Evolutionary conservation across 2,329 filamentous ascomycete genomes (phyloP).

Genomic region (Ceratocystis alfenasii): DNA sequence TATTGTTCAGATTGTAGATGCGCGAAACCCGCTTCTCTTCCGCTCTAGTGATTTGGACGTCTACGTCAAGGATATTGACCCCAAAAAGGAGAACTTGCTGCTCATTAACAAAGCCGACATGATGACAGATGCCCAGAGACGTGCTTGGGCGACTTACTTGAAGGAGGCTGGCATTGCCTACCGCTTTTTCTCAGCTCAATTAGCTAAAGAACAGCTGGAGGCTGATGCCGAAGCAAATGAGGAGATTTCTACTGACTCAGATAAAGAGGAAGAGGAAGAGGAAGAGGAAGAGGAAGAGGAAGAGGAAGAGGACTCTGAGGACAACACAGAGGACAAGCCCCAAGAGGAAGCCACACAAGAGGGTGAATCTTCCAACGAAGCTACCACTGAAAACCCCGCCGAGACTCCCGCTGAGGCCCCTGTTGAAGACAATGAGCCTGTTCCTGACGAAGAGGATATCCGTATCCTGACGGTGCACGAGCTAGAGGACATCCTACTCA

Average conservation of each 20-base stretch:
- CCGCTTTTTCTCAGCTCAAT: constrained; percentile 87
- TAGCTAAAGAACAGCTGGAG: constrained; percentile 85
- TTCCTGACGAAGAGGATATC: constrained; percentile 44
- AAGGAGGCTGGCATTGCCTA: constrained; percentile 70
- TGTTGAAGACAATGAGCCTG: constrained; percentile 30
- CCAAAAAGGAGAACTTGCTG: constrained; percentile 77
- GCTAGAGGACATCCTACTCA: constrained; percentile 75
- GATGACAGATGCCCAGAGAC: constrained; percentile 80
- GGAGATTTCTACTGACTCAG: constrained; percentile 25
- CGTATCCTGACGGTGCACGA: constrained; percentile 87
- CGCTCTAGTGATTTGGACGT: constrained; percentile 83
- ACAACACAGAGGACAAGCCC: constrained; percentile 27
- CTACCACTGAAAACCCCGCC: constrained; percentile 5
- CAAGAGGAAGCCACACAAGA: constrained; percentile 24
- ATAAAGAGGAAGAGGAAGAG: constrained; percentile 36
- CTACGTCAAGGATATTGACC: constrained; percentile 87
- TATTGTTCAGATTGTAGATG: constrained; percentile 96
- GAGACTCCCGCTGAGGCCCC: constrained; percentile 24
- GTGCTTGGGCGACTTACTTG: constrained; percentile 78
- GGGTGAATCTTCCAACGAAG: neutral
- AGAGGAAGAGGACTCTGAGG: constrained; percentile 18
- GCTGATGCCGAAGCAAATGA: constrained; percentile 35
- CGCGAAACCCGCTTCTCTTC: constrained; percentile 86
- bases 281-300: constrained; percentile 27
- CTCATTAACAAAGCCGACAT: constrained; percentile 99